phyloP scores from a whole-genome alignment of 768 basidiomycete genomes.

The Lactifluus pinguis region DNA sequence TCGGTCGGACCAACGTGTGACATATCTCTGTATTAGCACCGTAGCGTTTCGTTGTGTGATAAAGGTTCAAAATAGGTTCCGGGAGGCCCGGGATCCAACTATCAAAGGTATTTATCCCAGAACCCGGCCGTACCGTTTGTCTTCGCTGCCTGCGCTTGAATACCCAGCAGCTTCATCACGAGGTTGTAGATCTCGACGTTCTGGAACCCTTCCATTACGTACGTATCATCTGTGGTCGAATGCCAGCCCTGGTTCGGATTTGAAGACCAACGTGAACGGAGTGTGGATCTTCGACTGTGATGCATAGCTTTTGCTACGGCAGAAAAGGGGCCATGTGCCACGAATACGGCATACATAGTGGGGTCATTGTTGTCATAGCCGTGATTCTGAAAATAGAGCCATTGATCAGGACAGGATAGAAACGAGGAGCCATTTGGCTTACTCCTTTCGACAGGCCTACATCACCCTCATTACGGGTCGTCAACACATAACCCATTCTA shows the following conservation, averaged over 20 bases:
- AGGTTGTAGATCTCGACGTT: constrained; percentile 86
- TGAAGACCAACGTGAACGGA: constrained; percentile 22
- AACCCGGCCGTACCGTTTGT: constrained; percentile 77
- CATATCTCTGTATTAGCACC: too few relatives aligned
- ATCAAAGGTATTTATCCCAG: constrained; percentile 69
- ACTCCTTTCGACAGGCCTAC: constrained; percentile 68
- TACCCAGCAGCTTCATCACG: constrained; percentile 63
- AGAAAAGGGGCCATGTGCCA: constrained; percentile 87
- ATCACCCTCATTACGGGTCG: constrained; percentile 51
- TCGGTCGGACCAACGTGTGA: too few relatives aligned
- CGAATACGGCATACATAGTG: constrained; percentile 84
- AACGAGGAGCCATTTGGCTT: constrained; percentile 21
- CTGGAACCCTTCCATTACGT: constrained; percentile 73
- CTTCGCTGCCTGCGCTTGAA: constrained; percentile 42
- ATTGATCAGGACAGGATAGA: not conserved
- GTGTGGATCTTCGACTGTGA: constrained; percentile 22
- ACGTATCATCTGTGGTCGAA: constrained; percentile 52
- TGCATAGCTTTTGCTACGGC: constrained; percentile 52
- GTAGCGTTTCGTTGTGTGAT: not conserved
- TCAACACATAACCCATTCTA: constrained; percentile 69
- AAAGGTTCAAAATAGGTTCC: not conserved
- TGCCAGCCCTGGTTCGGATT: constrained; percentile 50
- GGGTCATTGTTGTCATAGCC: constrained; percentile 77
- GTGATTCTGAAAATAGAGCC: constrained; percentile 49
- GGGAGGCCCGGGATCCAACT: not conserved